Evolutionary conservation across 306 rosid genomes (phyloP).

Genomic region (Sindora glabra): DNA sequence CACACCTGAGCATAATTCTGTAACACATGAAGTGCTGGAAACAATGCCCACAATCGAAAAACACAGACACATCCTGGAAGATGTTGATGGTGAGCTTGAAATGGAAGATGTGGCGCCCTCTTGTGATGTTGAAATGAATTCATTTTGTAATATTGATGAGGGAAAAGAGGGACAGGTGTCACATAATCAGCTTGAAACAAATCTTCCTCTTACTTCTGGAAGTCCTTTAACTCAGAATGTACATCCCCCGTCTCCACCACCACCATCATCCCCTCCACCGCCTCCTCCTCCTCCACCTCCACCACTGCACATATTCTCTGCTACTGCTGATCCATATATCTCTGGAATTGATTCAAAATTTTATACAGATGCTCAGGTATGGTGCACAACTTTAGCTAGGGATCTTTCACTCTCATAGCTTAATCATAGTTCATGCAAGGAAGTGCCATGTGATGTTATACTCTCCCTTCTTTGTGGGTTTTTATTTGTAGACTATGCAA

Average conservation of each 20-base stretch:
- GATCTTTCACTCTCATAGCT: background rate
- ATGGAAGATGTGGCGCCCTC: slow-evolving; percentile 98
- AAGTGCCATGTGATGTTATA: background rate
- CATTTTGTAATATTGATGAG: slow-evolving; percentile 28
- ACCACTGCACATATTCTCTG: slow-evolving; percentile 17
- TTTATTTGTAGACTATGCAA: slow-evolving; percentile 38
- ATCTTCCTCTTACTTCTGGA: slow-evolving; percentile 25
- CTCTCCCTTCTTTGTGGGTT: slow-evolving; percentile 18
- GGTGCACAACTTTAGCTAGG: background rate
- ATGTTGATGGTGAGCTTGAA: slow-evolving; percentile 96
- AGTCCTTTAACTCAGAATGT: slow-evolving; percentile 52
- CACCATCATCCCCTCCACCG: slow-evolving; percentile 68
- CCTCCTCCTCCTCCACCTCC: slow-evolving; percentile 45
- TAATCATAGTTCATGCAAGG: background rate
- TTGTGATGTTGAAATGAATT: slow-evolving; percentile 50
- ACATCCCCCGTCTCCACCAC: slow-evolving; percentile 63
- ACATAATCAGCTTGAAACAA: slow-evolving; percentile 35
- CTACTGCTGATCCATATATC: slow-evolving; percentile 36
- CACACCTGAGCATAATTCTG: slow-evolving; percentile 77
- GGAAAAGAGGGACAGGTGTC: slow-evolving; percentile 24
- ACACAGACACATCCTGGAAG: slow-evolving; percentile 89
- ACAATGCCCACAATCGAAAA: slow-evolving; percentile 36
- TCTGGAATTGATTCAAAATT: slow-evolving; percentile 43
- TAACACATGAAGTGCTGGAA: slow-evolving; percentile 37
- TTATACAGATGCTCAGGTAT: slow-evolving; percentile 48